These are phyloP conservation scores for Rhizoctonia solani DNA, from an alignment of 1,284 basidiomycete species.

Conservation along the genomic window DNA sequence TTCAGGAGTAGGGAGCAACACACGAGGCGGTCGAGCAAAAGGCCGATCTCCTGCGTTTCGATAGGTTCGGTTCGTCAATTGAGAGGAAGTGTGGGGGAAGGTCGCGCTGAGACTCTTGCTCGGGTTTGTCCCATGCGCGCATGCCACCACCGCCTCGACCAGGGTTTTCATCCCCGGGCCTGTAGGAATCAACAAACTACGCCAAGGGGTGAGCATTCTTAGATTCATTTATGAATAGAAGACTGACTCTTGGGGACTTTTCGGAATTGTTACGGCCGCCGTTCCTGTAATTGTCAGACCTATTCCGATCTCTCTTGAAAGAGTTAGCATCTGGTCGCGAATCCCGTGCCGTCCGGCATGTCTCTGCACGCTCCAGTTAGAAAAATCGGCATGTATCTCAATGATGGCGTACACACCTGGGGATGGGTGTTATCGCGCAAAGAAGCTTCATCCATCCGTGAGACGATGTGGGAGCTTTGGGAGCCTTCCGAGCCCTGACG, in stretches of 20 bases:
- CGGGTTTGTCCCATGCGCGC: constrained; percentile 18
- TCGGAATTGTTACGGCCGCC: not conserved
- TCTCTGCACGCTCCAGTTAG: not conserved
- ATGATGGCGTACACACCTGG: too few relatives aligned
- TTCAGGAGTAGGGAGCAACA: not conserved
- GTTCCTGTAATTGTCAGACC: not conserved
- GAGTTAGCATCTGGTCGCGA: constrained; percentile 1
- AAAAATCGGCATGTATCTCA: too few relatives aligned
- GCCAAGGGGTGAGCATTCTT: not conserved
- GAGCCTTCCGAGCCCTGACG: constrained; percentile 22
- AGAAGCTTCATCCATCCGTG: constrained; percentile 7
- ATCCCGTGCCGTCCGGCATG: not conserved
- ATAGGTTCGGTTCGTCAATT: not conserved
- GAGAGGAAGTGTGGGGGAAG: not conserved
- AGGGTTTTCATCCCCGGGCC: not conserved
- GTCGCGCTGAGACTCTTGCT: not conserved
- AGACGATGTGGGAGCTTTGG: constrained; percentile 6
- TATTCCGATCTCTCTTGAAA: not conserved
- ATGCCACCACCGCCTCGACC: not conserved
- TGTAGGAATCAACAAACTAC: constrained; percentile 4
- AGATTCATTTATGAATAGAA: too few relatives aligned
- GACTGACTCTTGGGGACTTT: too few relatives aligned
- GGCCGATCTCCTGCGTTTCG: too few relatives aligned
- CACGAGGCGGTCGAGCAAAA: not conserved
- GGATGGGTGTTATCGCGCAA: not conserved